Evolutionary conservation across 1,284 basidiomycete species (phyloP).

Genomic region (Cryptococcus jaspeensis): DNA sequence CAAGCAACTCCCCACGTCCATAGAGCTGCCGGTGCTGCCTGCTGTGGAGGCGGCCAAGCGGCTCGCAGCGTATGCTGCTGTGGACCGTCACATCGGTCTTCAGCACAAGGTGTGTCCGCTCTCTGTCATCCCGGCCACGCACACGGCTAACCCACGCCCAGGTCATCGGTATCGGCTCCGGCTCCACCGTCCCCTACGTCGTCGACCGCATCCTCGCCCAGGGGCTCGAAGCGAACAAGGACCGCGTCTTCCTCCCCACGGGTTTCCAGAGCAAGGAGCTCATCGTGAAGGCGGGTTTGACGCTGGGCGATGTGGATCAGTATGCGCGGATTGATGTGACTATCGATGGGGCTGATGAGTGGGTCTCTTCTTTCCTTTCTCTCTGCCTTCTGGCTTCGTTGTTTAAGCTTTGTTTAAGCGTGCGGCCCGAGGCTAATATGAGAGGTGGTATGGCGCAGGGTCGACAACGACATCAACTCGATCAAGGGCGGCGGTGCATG

Average conservation of each 20-base stretch:
- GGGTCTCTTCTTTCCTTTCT: constrained; percentile 40
- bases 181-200: constrained; percentile 96
- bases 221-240: constrained; percentile 70
- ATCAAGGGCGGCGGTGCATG: constrained; percentile 99
- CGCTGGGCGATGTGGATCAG: constrained; percentile 87
- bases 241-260: constrained; percentile 85
- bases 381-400: too few species aligned
- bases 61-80: constrained; percentile 90
- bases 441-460: constrained; percentile 56
- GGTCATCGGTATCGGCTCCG: constrained; percentile 89
- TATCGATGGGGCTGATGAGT: constrained; percentile 97
- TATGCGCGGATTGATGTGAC: constrained; percentile 90
- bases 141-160: constrained; percentile 38
- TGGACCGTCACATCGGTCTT: constrained; percentile 81
- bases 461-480: constrained; percentile 82
- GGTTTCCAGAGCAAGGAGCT: constrained; percentile 96
- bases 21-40: constrained; percentile 33
- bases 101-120: constrained; percentile 69
- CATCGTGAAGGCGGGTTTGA: constrained; percentile 77
- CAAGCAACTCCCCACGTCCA: constrained; percentile 34
- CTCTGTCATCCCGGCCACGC: not conserved
- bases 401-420: not conserved
- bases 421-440: not conserved
- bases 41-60: constrained; percentile 75
- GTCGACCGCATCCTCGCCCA: constrained; percentile 92